Base-by-base conservation (phyloP, 352 stramenopile species). In the Poterioochromonas sp. region DNA sequence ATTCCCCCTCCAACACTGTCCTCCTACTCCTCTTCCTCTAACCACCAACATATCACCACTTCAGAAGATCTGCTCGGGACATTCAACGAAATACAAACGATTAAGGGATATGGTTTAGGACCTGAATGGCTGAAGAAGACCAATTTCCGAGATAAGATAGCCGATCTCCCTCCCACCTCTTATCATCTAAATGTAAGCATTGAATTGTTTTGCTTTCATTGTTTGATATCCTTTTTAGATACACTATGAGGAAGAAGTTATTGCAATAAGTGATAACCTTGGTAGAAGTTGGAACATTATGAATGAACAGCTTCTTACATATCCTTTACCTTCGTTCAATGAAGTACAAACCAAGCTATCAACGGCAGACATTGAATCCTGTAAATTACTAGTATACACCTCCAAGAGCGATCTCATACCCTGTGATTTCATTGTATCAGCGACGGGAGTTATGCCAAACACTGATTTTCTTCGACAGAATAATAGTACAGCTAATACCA, bases 391-490 rank as follows among this genome's bases (percentile, higher is more conserved):
- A n/a, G n/a, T n/a, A n/a, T n/a, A n/a, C n/a, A n/a, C n/a, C n/a
- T n/a, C n/a, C n/a, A n/a, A n/a, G n/a, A n/a, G n/a, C n/a, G n/a
- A n/a, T n/a, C n/a, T n/a, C n/a, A n/a, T n/a, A n/a, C n/a, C n/a
- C n/a, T n/a, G n/a, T n/a, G 81, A 84, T 47, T 82, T 84, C 34
- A 22, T 84, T n/a, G 73, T 84, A 37, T 84, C 80, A 5, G 81
- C 80, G 22, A 84, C 81, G 15, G 81, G 81, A 34, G 80, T 84
- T n/a, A 26, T 68, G 18, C 76, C 81, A 29, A 73, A 76, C 64
- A 53, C 49, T 20, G 41, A 44, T 35, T n/a, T 81, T 18, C 81
- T 82, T 77, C 34, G 47, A 43, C 3, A 34, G 44, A 3, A 34
- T 37, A 32, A 65, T 32, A 3, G 8, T 60, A 60, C 11, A 15